Evolutionary conservation across 306 rosid species (phyloP).

Genomic region (Inga leiocalycina): DNA sequence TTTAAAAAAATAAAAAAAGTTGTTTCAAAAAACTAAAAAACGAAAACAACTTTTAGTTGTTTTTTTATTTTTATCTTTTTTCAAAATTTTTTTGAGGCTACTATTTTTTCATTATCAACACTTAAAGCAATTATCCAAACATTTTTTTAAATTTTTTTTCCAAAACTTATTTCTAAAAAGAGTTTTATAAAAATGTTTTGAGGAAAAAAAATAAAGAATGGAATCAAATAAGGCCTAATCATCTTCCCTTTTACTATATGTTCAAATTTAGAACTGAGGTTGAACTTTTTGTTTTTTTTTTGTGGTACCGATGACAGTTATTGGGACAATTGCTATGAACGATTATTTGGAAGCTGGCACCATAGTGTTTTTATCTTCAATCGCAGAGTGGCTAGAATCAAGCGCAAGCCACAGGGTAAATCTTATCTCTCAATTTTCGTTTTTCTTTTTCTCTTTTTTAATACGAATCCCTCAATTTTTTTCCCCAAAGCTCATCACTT

Average conservation of each 20-base stretch:
- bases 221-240: neutral
- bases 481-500: neutral
- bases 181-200: too few species aligned
- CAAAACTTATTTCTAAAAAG: too few species aligned
- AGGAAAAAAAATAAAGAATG: too few species aligned
- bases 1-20: too few species aligned
- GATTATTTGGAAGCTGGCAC: constrained; percentile 93
- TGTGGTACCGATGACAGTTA: constrained; percentile 47
- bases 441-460: neutral
- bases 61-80: too few species aligned
- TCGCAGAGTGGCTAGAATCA: constrained; percentile 92
- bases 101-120: too few species aligned
- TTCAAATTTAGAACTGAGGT: neutral
- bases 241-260: neutral
- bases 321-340: constrained; percentile 68
- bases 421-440: neutral
- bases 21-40: too few species aligned
- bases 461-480: neutral
- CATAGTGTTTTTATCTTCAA: constrained; percentile 83
- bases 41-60: too few species aligned
- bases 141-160: too few species aligned
- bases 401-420: constrained; percentile 86
- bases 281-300: neutral
- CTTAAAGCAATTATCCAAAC: too few species aligned
- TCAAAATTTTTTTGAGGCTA: too few species aligned